These are phyloP conservation scores for Tinospora cordifolia DNA, from an alignment of 164 flowering plant species.

Conservation along the genomic window DNA sequence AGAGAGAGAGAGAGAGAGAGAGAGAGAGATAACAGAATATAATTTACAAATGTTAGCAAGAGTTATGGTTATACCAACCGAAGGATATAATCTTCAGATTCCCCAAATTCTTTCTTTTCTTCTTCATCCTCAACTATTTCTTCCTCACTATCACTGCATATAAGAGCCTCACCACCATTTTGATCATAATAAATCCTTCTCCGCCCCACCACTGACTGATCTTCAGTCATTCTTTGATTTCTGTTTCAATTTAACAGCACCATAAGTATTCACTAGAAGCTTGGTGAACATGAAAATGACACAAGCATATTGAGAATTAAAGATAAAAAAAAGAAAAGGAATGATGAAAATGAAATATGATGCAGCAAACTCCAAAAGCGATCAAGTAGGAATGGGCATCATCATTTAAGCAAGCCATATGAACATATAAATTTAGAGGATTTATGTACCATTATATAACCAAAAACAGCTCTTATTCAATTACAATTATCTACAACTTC, in stretches of 20 bases:
- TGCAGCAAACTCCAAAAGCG: background rate
- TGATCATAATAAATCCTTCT: constrained; percentile 97
- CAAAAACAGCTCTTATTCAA: constrained; percentile 1
- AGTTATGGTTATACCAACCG: constrained; percentile 51
- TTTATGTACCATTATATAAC: background rate
- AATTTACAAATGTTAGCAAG: background rate
- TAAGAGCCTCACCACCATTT: constrained; percentile 93
- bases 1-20: too few species aligned
- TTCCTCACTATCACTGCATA: constrained; percentile 98
- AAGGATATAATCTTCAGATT: constrained; percentile 74
- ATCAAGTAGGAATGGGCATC: background rate
- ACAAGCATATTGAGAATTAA: background rate
- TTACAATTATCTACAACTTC: too few species aligned
- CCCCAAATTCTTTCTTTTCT: constrained; percentile 66
- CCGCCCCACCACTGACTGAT: constrained; percentile 93
- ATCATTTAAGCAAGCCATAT: background rate
- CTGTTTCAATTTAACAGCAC: constrained; percentile 34
- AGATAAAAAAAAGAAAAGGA: background rate
- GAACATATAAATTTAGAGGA: background rate
- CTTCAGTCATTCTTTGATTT: constrained; percentile 98
- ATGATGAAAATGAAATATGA: background rate
- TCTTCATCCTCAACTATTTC: constrained; percentile 80
- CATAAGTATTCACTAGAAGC: background rate
- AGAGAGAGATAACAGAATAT: background rate
- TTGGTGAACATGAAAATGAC: background rate